Conservation (phyloP, 108 stramenopile species). For the Nitzschia sp. region DNA sequence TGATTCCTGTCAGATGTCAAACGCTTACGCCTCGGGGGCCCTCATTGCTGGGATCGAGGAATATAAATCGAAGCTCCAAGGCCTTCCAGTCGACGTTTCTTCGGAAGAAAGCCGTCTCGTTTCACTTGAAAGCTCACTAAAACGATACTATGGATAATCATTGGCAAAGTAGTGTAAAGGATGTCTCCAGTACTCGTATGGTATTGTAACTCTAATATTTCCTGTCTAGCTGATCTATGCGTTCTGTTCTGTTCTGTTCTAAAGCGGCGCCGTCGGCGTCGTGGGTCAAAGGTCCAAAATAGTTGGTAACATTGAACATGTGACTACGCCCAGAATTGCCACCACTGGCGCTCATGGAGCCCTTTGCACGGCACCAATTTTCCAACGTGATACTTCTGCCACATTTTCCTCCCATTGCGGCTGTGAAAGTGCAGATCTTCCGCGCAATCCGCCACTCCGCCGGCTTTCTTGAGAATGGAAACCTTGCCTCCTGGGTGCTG, state of each 20-base stretch:
- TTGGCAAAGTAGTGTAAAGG: neutral
- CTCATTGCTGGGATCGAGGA: slow-evolving; percentile 39
- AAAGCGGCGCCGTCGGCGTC: too few species aligned
- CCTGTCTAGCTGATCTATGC: too few species aligned
- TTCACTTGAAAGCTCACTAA: neutral
- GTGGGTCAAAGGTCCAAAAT: too few species aligned
- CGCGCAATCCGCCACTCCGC: slow-evolving; percentile 68
- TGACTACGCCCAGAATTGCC: slow-evolving; percentile 34
- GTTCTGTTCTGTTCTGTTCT: too few species aligned
- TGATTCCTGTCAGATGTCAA: slow-evolving; percentile 36
- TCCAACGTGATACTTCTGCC: slow-evolving; percentile 61
- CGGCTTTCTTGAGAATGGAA: slow-evolving; percentile 63
- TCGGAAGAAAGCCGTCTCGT: slow-evolving; percentile 11
- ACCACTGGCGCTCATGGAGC: slow-evolving; percentile 29
- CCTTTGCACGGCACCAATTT: slow-evolving; percentile 19
- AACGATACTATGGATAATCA: neutral
- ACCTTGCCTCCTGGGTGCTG: slow-evolving; percentile 74
- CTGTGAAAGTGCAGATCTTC: slow-evolving; percentile 77
- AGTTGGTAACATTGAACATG: too few species aligned
- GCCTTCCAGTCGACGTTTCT: slow-evolving; percentile 17
- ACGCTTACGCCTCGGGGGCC: slow-evolving; percentile 38
- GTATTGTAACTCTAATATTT: neutral
- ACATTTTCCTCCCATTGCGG: slow-evolving; percentile 44
- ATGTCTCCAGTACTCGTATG: neutral
- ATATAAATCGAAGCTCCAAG: slow-evolving; percentile 46